Evolutionary conservation across 768 basidiomycete genomes (phyloP).

Genomic region (Chalciporus piperatus): DNA sequence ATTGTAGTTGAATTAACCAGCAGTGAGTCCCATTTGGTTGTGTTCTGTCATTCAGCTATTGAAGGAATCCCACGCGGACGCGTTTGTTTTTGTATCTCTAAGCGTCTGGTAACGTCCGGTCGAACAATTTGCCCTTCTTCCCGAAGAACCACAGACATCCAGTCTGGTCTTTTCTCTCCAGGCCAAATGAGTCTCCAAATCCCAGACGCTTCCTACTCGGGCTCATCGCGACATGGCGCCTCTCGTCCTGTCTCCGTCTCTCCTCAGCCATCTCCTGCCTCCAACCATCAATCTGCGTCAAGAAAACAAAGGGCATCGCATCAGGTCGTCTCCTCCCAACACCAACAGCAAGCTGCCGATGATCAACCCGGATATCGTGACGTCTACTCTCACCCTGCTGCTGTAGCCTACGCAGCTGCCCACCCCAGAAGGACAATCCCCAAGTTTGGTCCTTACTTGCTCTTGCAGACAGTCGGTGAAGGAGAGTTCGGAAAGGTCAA

Average conservation of each 20-base stretch:
- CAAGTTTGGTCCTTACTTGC: constrained; percentile 92
- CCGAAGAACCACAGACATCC: constrained; percentile 1
- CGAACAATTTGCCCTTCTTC: constrained; percentile 8
- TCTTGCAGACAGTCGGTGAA: constrained; percentile 95
- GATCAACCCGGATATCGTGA: constrained; percentile 57
- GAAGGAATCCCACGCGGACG: too few relatives aligned
- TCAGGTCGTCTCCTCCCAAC: constrained; percentile 56
- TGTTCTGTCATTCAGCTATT: too few relatives aligned
- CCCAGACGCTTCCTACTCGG: constrained; percentile 41
- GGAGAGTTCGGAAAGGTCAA: constrained; percentile 99
- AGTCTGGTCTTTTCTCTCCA: constrained; percentile 1
- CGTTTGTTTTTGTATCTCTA: constrained; percentile 24
- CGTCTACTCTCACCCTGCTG: constrained; percentile 83
- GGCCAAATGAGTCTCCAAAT: constrained; percentile 40
- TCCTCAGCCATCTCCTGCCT: constrained; percentile 48
- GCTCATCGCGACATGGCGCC: constrained; percentile 42
- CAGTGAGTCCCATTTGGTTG: constrained; percentile 11
- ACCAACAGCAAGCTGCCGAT: constrained; percentile 37
- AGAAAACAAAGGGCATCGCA: constrained; percentile 74
- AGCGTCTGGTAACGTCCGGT: constrained; percentile 11
- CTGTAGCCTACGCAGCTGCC: constrained; percentile 75
- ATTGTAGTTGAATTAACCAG: constrained; percentile 7
- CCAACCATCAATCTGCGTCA: constrained; percentile 39
- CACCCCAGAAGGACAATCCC: constrained; percentile 86
- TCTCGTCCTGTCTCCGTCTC: constrained; percentile 60